These are phyloP conservation scores for Sphaerulina musiva DNA, from an alignment of 2,329 filamentous ascomycete genomes.

Conservation along the genomic window DNA sequence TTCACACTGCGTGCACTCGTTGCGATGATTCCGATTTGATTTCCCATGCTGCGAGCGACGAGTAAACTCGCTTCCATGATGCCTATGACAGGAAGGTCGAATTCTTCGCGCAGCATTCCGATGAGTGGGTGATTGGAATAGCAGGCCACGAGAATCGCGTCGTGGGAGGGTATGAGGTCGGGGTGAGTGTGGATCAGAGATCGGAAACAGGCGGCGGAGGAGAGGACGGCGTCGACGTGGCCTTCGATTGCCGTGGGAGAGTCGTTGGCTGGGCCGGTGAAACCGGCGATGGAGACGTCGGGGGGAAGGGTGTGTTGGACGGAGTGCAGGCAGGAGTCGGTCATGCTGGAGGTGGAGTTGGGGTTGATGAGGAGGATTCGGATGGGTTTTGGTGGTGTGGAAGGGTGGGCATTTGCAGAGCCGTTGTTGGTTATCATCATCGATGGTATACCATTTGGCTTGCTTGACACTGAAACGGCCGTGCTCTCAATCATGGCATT, in stretches of 20 bases:
- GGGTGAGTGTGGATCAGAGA: constrained; percentile 39
- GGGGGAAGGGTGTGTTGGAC: constrained; percentile 41
- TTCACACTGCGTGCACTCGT: constrained; percentile 38
- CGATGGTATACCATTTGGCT: not conserved
- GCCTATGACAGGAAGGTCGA: constrained; percentile 41
- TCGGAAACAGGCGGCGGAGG: constrained; percentile 44
- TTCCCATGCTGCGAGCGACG: constrained; percentile 45
- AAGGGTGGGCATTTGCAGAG: not conserved
- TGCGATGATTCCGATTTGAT: constrained; percentile 42
- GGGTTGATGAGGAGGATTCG: constrained; percentile 46
- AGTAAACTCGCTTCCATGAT: constrained; percentile 50
- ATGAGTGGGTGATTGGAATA: constrained; percentile 46
- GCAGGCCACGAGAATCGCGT: constrained; percentile 47
- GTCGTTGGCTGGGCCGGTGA: constrained; percentile 44
- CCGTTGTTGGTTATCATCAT: not conserved
- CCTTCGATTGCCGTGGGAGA: constrained; percentile 49
- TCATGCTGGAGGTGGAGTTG: constrained; percentile 45
- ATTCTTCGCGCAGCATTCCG: constrained; percentile 43
- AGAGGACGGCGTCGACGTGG: constrained; percentile 46
- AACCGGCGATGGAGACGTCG: constrained; percentile 44
- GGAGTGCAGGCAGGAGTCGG: constrained; percentile 42
- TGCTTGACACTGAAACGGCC: not conserved
- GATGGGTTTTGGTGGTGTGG: constrained; percentile 18
- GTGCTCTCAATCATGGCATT: not conserved
- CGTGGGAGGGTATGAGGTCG: constrained; percentile 31